phyloP scores from a whole-genome alignment of 129 eudicot species.

The Oenanthe sinensis region DNA sequence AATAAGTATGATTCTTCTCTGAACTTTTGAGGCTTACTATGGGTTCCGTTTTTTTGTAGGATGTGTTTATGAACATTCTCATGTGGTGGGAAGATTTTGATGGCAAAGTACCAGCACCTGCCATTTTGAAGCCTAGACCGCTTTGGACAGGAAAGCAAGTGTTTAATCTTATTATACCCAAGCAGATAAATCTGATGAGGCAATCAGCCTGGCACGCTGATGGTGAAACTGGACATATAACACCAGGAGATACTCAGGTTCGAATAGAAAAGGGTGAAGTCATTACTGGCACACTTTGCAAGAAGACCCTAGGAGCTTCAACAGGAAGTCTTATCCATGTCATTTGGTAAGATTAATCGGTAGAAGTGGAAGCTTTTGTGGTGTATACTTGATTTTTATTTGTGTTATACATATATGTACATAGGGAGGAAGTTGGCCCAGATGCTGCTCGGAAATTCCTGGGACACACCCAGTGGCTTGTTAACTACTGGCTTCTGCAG shows the following conservation, averaged over 20 bases:
- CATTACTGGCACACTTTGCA: slow-evolving; percentile 89
- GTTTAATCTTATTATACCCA: slow-evolving; percentile 89
- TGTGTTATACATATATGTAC: background rate
- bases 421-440: slow-evolving; percentile 99
- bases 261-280: slow-evolving; percentile 95
- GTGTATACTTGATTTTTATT: background rate
- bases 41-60: slow-evolving; percentile 31
- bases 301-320: slow-evolving; percentile 87
- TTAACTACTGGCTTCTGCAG: slow-evolving; percentile 96
- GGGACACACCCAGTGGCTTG: slow-evolving; percentile 99
- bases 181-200: slow-evolving; percentile 82
- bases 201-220: slow-evolving; percentile 91
- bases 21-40: background rate
- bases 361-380: background rate
- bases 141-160: slow-evolving; percentile 98
- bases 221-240: slow-evolving; percentile 57
- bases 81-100: slow-evolving; percentile 99
- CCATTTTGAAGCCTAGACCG: slow-evolving; percentile 93
- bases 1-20: background rate
- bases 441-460: slow-evolving; percentile 99
- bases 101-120: slow-evolving; percentile 93
- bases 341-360: slow-evolving; percentile 53
- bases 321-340: slow-evolving; percentile 96
- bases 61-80: slow-evolving; percentile 91
- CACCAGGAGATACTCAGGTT: slow-evolving; percentile 95